These are phyloP conservation scores for Epichloe glyceriae DNA, from an alignment of 2,329 filamentous ascomycete genomes.

Conservation along the genomic window DNA sequence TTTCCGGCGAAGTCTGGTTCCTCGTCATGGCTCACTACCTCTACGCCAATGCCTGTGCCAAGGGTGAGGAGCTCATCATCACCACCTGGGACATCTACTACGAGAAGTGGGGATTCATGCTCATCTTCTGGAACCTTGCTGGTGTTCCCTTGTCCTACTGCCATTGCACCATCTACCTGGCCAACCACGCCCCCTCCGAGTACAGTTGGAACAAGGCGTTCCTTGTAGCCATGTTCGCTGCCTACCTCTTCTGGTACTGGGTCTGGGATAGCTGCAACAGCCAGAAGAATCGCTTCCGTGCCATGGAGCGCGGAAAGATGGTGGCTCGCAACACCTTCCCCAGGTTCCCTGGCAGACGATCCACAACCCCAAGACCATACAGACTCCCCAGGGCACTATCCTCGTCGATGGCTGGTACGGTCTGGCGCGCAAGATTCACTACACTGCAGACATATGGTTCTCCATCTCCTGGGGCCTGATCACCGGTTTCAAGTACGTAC, in stretches of 20 bases:
- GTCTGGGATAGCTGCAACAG: slow-evolving; percentile 86
- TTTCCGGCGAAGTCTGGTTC: slow-evolving; percentile 74
- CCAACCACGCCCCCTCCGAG: slow-evolving; percentile 64
- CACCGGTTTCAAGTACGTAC: slow-evolving; percentile 31
- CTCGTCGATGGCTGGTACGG: slow-evolving; percentile 81
- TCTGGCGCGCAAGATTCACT: slow-evolving; percentile 50
- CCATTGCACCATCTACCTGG: slow-evolving; percentile 83
- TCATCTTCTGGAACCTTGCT: slow-evolving; percentile 94
- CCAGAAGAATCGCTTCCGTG: slow-evolving; percentile 87
- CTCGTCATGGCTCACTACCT: slow-evolving; percentile 81
- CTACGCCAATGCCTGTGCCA: slow-evolving; percentile 84
- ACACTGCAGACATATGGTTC: slow-evolving; percentile 36
- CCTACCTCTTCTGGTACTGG: slow-evolving; percentile 79
- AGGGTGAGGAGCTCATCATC: slow-evolving; percentile 83
- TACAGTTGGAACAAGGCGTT: slow-evolving; percentile 66
- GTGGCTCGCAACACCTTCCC: slow-evolving; percentile 69
- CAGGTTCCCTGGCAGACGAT: slow-evolving; percentile 81
- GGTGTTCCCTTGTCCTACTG: slow-evolving; percentile 86
- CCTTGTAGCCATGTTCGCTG: slow-evolving; percentile 49
- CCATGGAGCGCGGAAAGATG: slow-evolving; percentile 59
- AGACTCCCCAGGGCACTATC: slow-evolving; percentile 58
- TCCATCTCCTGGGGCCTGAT: slow-evolving; percentile 37
- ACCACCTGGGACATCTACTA: slow-evolving; percentile 94
- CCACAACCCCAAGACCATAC: slow-evolving; percentile 67
- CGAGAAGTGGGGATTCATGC: slow-evolving; percentile 95